These are phyloP conservation scores for Nothopassalora personata DNA, from an alignment of 2,329 filamentous ascomycete genomes.

Conservation along the genomic window DNA sequence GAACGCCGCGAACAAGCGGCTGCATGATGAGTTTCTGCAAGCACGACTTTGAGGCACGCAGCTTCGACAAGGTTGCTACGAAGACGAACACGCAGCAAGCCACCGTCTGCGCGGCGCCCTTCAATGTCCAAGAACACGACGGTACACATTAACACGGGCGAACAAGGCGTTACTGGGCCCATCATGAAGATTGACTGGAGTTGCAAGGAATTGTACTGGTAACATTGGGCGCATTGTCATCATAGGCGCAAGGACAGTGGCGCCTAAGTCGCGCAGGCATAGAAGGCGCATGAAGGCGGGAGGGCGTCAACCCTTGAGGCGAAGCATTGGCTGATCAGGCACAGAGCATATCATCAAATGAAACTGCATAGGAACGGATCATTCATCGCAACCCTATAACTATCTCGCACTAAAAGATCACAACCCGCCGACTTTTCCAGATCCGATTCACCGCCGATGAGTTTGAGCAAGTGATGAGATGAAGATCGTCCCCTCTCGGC, in stretches of 20 bases:
- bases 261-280: background rate
- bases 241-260: background rate
- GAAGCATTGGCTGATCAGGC: background rate
- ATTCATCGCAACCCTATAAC: background rate
- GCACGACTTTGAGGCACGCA: background rate
- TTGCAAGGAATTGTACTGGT: background rate
- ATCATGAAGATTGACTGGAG: background rate
- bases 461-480: background rate
- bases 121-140: background rate
- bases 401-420: background rate
- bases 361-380: background rate
- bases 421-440: background rate
- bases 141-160: background rate
- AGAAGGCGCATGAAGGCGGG: background rate
- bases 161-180: background rate
- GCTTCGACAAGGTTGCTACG: background rate
- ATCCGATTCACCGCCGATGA: background rate
- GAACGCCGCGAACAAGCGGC: background rate
- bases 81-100: background rate
- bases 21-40: background rate
- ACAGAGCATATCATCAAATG: background rate
- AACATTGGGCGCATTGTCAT: background rate
- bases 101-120: background rate
- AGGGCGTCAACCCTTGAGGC: background rate
- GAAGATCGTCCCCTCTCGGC: background rate